Evolutionary conservation across 23 red algal species (phyloP), one percentile per base, ranked within the genome.

Genomic region (Gracilariopsis chorda): DNA sequence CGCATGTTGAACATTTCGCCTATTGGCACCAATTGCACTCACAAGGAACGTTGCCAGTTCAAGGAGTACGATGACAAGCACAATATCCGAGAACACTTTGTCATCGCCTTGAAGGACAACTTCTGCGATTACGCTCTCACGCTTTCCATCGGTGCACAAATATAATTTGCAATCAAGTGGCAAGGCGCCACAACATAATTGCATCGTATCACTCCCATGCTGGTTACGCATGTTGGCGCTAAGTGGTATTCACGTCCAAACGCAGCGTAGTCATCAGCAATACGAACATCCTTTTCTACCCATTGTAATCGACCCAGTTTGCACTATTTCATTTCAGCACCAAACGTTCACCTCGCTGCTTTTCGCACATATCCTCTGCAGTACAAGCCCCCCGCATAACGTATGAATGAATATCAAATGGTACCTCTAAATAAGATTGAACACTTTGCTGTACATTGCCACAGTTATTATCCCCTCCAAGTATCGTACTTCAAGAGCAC

Each of bases 211-310:
- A 95, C 58, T 94, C 93, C 0, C 97, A 99, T 88, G 93, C 92
- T 37, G 97, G 94, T 0, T 99, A 99, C 36, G 97, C 93, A 7
- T 99, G 97, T 79, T 99, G 97, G 97, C n/a, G n/a, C 88, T 99
- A n/a, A 92, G 84, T 21, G 93, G 97, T 19, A 95, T 95, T 47
- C 93, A 99, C 30, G 93, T 95, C 0, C 45, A 85, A 16, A 99
- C 93, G 8, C 97, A 99, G 77, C 71, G 37, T 21, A 64, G 33
- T 6, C 75, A 94, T 73, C 97, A 99, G 40, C 62, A 82, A 33
- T 90, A 62, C 72, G 80, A 92, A 45, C 93, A 95, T 20, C 97
- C 97, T 32, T 99, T 93, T 55, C 32, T 99, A 55, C 90, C 93
- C 2, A 94, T 99, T 43, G 93, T 99, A 0, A 83, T 99, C 33